Base-by-base conservation (phyloP, 176 grass and related monocot genomes). In the Aegilops umbellulata region DNA sequence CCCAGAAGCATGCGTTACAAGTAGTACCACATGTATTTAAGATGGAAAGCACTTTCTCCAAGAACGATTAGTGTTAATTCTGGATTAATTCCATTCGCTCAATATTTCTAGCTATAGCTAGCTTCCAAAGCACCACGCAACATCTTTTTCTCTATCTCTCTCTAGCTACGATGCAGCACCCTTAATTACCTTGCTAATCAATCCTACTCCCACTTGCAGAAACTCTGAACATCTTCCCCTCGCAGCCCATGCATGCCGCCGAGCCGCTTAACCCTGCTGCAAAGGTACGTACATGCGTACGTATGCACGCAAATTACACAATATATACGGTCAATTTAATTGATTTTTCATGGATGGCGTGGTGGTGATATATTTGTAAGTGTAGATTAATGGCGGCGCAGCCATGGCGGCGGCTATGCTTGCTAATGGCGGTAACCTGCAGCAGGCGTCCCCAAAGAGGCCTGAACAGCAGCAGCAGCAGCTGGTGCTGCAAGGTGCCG, bases 191-290 rank as follows among this genome's bases (percentile, higher is more conserved):
- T 24, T 81, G 6, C 32, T 39, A 38, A 81, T 81, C 27, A 22
- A 81, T 51, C 60, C 11, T 39, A 78, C 64, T 27, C 35, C 30
- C 29, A 8, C 25, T 75, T 97, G 86, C 94, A 97, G 94, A 94
- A 83, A 97, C 92, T 64, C 80, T 97, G 67, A 94, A 97, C 90
- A 97, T 97, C 84, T 97, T 97, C 58, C 95, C 95, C 65, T 94
- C 95, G 14, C 90, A 91, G 80, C 92, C 95, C 27, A 97, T 92
- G 92, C 95, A 94, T 87, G 85, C 86, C 6, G 89, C 74, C 4
- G 90, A 87, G 71, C 74, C 70, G 11, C 49, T 65, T 32, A 75
- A 75, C 19, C 69, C 88, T 58, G 13, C 73, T 39, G 24, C 61
- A n/a, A 91, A 97, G 90, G 94, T 94, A 88, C 65, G 51, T 38